Percentiles rank a stretch among this genome's conserved stretches.
phyloP scores from a whole-genome alignment of 2,329 filamentous ascomycete species.

The Penicillium decumbens region DNA sequence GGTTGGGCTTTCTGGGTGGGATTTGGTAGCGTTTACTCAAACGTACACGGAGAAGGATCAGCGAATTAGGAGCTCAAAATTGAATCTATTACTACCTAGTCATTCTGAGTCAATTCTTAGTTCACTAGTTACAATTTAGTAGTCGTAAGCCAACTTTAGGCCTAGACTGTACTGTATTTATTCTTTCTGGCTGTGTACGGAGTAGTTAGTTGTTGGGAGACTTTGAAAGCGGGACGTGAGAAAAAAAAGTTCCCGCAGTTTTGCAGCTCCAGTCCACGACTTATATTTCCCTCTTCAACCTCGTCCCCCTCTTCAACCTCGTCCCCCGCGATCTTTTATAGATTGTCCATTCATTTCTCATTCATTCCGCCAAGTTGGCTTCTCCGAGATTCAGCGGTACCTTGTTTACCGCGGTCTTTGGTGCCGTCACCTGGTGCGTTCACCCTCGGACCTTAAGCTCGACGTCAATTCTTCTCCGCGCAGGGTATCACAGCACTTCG shows the following conservation, averaged over 20 bases:
- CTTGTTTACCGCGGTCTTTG: conserved; percentile 27
- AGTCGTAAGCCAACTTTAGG: too few species aligned
- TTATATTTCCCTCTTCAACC: background rate
- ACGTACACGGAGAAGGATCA: conserved; percentile 18
- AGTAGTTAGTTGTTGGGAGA: background rate
- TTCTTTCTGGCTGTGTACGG: background rate
- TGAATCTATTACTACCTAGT: conserved; percentile 4
- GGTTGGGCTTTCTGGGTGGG: conserved; percentile 15
- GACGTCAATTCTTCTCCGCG: conserved; percentile 5
- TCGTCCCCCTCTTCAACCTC: background rate
- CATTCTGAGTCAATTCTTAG: background rate
- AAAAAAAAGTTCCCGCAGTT: conserved; percentile 4
- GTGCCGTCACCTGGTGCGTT: conserved; percentile 19
- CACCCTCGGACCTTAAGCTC: conserved; percentile 9
- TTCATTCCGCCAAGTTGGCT: conserved; percentile 34
- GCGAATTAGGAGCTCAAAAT: conserved; percentile 20
- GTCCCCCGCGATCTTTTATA: background rate
- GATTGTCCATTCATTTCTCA: background rate
- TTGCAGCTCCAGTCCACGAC: background rate
- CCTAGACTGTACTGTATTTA: background rate
- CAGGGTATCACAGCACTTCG: conserved; percentile 7
- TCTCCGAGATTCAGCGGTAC: conserved; percentile 29
- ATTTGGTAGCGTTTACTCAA: conserved; percentile 16
- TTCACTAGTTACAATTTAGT: background rate
- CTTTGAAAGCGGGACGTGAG: conserved; percentile 1